Percentiles rank a stretch among this genome's conserved stretches.
Conservation (phyloP, 108 stramenopile species). For the Cyclotella cryptica region DNA sequence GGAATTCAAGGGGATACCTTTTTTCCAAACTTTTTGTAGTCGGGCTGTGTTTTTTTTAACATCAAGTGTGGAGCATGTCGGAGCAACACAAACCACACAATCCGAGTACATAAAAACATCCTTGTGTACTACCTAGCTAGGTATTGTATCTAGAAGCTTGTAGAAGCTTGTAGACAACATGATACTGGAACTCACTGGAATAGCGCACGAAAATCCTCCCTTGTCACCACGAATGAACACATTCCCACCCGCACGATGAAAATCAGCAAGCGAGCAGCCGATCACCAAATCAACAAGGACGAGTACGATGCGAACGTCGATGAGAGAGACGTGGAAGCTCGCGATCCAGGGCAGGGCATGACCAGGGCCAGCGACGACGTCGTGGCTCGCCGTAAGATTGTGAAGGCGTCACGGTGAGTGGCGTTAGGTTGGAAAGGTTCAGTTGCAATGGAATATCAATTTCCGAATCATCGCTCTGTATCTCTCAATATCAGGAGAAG, state of each 20-base stretch:
- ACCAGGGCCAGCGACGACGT: constrained; percentile 30
- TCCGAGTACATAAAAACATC: no score
- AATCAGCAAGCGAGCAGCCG: constrained; percentile 29
- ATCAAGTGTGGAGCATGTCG: no score
- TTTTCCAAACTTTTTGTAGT: no score
- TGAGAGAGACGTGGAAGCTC: constrained; percentile 23
- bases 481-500: not conserved
- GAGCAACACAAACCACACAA: no score
- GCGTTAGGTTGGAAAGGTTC: not conserved
- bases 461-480: not conserved
- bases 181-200: no score
- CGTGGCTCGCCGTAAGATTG: constrained; percentile 34
- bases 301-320: constrained; percentile 33
- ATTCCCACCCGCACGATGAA: constrained; percentile 12
- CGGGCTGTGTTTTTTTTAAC: no score
- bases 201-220: no score
- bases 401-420: constrained; percentile 39
- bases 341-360: constrained; percentile 49
- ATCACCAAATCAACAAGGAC: constrained; percentile 39
- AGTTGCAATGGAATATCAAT: not conserved
- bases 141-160: no score
- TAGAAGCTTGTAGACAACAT: no score
- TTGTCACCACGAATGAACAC: not conserved
- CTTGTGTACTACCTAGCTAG: no score
- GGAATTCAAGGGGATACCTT: no score